Conservation (phyloP, 345 rosid species). For the Ricinus communis region DNA sequence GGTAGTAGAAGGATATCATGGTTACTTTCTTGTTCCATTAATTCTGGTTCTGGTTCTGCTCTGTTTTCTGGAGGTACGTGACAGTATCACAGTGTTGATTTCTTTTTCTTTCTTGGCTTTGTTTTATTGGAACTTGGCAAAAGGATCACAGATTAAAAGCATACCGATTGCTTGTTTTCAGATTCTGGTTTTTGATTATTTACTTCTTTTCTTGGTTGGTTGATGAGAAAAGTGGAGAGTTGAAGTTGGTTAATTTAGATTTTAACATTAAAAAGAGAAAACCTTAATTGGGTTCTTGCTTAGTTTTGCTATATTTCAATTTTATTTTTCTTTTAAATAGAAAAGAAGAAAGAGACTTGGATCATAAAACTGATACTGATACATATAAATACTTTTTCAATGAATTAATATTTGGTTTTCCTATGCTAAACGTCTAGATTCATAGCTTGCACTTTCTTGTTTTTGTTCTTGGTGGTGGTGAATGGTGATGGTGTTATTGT, state of each 20-base stretch:
- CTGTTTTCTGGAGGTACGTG: slow-evolving; percentile 33
- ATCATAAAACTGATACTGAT: neutral
- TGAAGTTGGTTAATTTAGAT: neutral
- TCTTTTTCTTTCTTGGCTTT: neutral
- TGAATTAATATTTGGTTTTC: neutral
- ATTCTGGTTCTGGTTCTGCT: slow-evolving; percentile 32
- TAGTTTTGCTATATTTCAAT: neutral
- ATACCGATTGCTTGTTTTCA: too few relatives aligned
- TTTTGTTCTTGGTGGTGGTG: neutral
- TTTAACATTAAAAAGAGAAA: neutral
- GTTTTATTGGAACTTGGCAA: neutral
- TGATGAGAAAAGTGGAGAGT: slow-evolving; percentile 4
- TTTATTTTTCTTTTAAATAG: neutral
- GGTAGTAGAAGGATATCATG: slow-evolving; percentile 51
- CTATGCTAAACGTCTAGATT: neutral
- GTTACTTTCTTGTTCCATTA: slow-evolving; percentile 53
- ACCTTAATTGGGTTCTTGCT: neutral
- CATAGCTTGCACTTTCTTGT: neutral
- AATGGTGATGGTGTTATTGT: neutral
- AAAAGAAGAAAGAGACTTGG: neutral
- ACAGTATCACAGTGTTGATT: neutral
- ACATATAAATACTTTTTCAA: too few relatives aligned
- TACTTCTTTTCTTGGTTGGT: slow-evolving; percentile 14
- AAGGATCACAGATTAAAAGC: too few relatives aligned
- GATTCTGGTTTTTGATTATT: neutral